Conservation (phyloP, 2,329 filamentous ascomycete genomes). For the Fusarium sp. region DNA sequence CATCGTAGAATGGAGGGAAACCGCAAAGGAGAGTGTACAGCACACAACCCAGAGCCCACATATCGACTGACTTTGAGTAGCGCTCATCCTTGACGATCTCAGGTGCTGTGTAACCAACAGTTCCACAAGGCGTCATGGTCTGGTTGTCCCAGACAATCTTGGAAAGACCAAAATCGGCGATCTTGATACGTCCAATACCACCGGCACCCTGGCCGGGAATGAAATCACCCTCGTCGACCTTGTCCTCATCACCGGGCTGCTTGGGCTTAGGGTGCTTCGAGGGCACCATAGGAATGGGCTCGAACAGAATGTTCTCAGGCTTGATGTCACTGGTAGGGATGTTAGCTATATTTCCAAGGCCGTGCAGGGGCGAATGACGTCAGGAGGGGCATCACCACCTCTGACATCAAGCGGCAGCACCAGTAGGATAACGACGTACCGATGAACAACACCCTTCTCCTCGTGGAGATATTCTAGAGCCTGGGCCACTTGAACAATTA, state of each 20-base stretch:
- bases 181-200: slow-evolving; percentile 95
- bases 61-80: slow-evolving; percentile 98
- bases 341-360: slow-evolving; percentile 37
- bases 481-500: slow-evolving; percentile 94
- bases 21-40: slow-evolving; percentile 96
- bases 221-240: slow-evolving; percentile 96
- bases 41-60: slow-evolving; percentile 98
- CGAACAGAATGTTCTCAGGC: slow-evolving; percentile 95
- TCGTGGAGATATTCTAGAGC: slow-evolving; percentile 95
- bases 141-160: slow-evolving; percentile 99
- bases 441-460: slow-evolving; percentile 93
- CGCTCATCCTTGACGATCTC: slow-evolving; percentile 99
- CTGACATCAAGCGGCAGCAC: slow-evolving; percentile 1
- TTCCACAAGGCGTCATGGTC: slow-evolving; percentile 99
- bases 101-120: slow-evolving; percentile 96
- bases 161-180: slow-evolving; percentile 96
- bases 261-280: slow-evolving; percentile 83
- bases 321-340: slow-evolving; percentile 83
- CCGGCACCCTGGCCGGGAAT: slow-evolving; percentile 83
- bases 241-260: slow-evolving; percentile 93
- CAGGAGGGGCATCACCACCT: slow-evolving; percentile 45
- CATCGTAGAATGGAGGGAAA: slow-evolving; percentile 98
- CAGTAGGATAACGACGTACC: slow-evolving; percentile 68
- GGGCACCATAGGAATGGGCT: slow-evolving; percentile 83
- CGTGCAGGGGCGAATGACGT: slow-evolving; percentile 45